Conservation (phyloP, 139 green algal species). For the Haematococcus lacustris region DNA sequence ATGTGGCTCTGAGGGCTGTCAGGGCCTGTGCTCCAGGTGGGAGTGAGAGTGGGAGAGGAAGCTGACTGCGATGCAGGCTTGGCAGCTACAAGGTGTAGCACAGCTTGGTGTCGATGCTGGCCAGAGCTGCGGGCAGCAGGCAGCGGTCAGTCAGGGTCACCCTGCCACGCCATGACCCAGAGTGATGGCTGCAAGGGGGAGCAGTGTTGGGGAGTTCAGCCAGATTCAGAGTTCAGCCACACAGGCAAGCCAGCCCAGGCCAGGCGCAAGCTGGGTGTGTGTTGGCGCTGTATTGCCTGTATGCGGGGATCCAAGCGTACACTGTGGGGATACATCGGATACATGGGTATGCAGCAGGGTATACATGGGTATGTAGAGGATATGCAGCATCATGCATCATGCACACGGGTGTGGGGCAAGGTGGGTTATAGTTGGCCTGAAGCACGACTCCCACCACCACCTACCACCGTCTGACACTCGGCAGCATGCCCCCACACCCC, state of each 20-base stretch:
- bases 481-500: background rate
- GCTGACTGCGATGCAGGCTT: no score
- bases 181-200: background rate
- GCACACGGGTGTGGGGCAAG: background rate
- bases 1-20: no score
- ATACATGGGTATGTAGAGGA: background rate
- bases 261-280: background rate
- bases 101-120: slow-evolving; percentile 46
- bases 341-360: background rate
- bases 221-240: background rate
- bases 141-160: background rate
- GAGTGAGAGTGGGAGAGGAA: no score
- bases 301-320: no score
- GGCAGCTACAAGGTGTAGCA: slow-evolving; percentile 37
- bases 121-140: no score
- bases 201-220: background rate
- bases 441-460: background rate
- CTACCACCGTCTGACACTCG: no score
- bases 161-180: background rate
- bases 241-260: background rate
- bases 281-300: no score
- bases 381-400: no score
- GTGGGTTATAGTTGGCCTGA: no score
- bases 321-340: no score
- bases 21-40: no score